phyloP scores from a whole-genome alignment of 2,329 filamentous ascomycete species.

The Colletotrichum costaricense region DNA sequence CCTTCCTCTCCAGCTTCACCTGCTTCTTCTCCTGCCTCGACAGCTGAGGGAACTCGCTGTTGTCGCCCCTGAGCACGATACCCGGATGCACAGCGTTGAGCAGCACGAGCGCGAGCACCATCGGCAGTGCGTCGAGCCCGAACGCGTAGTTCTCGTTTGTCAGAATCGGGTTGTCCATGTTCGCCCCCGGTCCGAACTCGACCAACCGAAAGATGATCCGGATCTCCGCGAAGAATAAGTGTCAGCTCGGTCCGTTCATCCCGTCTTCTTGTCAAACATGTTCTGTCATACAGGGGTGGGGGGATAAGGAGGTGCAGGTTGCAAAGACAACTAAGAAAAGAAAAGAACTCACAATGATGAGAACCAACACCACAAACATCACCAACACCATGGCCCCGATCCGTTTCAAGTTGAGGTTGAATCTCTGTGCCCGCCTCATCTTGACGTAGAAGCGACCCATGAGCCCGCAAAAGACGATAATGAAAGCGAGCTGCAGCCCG shows the following conservation, averaged over 20 bases:
- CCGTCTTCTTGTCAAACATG: conserved; percentile 17
- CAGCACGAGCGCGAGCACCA: conserved; percentile 58
- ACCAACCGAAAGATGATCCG: conserved; percentile 71
- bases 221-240: conserved; percentile 44
- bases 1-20: conserved; percentile 49
- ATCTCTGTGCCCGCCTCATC: conserved; percentile 38
- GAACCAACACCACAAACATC: conserved; percentile 46
- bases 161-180: conserved; percentile 55
- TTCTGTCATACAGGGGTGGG: neutral
- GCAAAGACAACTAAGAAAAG: neutral
- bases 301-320: neutral
- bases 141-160: conserved; percentile 64
- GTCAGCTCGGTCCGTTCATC: conserved; percentile 32
- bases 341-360: conserved; percentile 48
- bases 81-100: conserved; percentile 61
- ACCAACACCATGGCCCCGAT: conserved; percentile 48
- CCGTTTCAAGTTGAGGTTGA: conserved; percentile 40
- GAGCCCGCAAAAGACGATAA: conserved; percentile 50
- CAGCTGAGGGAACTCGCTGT: conserved; percentile 56
- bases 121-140: conserved; percentile 64
- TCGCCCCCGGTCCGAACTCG: conserved; percentile 63
- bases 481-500: conserved; percentile 49
- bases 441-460: conserved; percentile 49
- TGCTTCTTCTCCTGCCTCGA: conserved; percentile 58
- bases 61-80: conserved; percentile 55